Base-by-base conservation (phyloP, 2,329 filamentous ascomycete genomes). In the Calonectria fujianensis region DNA sequence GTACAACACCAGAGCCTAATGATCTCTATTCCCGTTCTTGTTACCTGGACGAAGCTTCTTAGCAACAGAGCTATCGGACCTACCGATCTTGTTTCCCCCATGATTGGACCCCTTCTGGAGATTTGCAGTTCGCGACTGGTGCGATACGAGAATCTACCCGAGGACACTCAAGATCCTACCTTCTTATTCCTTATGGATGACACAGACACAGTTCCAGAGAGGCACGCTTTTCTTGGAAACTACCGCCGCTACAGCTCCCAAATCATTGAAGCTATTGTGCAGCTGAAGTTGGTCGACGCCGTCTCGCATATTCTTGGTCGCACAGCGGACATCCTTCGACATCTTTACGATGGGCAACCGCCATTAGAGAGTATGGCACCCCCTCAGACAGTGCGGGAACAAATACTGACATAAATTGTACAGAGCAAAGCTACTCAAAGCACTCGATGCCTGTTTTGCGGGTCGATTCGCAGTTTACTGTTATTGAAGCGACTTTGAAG, bases 191-290 rank as follows among this genome's bases (percentile, higher is more conserved):
- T 99, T 1, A 90, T 96, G 80, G 96, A 98, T 82, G 97, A 99
- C 82, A 97, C 98, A 71, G 97, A 99, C 82, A 98, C 96, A 0
- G 89, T 96, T 27, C 97, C 97, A 0, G 97, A 99, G 83, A 91
- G 96, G 31, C 97, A 99, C 85, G 95, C 96, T 1, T 99, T 99
- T 83, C 90, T 98, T 14, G 96, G 96, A 5, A 98, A 99, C 82
- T 99, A 99, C 84, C 91, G 97, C 50, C 91, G 97, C 74, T 98
- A 98, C 82, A 97, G 96, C 83, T 93, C 93, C 4, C 93, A 95
- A 74, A 91, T 98, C 32, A 95, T 99, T 70, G 96, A 98, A 85
- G 91, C 91, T 20, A 95, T 98, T 76, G 95, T 97, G 29, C 91
- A 94, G 77, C 91, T 94, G 78, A 94, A 95, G 79, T 92, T 96